Evolutionary conservation across 2,329 filamentous ascomycete genomes (phyloP), one percentile per base, ranked within the genome.

Genomic region (Escovopsis weberi): DNA sequence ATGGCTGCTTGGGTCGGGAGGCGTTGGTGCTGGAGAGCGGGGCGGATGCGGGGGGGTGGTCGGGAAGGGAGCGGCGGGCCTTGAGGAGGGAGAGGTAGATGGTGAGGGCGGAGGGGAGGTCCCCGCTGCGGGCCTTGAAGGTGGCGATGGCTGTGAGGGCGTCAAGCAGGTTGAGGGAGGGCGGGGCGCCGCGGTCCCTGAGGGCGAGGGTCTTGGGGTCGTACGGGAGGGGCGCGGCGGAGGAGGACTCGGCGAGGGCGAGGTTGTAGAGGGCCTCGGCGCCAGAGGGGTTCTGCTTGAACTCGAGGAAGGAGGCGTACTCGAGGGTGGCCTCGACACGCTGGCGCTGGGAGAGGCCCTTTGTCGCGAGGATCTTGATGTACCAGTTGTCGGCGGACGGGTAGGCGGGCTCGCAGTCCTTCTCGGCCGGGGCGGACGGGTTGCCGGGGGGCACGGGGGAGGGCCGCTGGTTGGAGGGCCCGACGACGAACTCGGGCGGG

Each of bases 281-380:
- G 0, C 75, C 78, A 4, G 77, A 74, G 2, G 70, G 62, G 26
- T 78, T 59, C 2, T 75, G 69, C 62, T 88, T 89, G 63, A 77
- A 89, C 50, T 87, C 83, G 34, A 94, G 69, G 75, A 84, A 95
- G 43, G 85, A 81, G 2, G 82, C 89, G 57, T 88, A 94, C 1
- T 80, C 81, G 36, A 94, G 65, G 4, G 85, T 82, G 4, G 88
- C 87, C 45, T 89, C 80, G 41, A 95, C 68, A 53, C 78, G 80
- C 60, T 96, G 86, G 44, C 77, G 72, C n/a, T 75, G 70, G 1
- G 75, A 80, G 53, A 96, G 85, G 2, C 89, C 89, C 43, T 74
- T 72, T 0, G 85, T 89, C 6, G 80, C 85, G 42, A 95, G 63
- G 39, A 95, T 78, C 54, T 83, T 83, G 61, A 83, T 73, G 57